A percentile compares a stretch with the other conserved stretches of the same genome.
phyloP scores from a whole-genome alignment of 139 green algal species.

The Trebouxia sp. region DNA sequence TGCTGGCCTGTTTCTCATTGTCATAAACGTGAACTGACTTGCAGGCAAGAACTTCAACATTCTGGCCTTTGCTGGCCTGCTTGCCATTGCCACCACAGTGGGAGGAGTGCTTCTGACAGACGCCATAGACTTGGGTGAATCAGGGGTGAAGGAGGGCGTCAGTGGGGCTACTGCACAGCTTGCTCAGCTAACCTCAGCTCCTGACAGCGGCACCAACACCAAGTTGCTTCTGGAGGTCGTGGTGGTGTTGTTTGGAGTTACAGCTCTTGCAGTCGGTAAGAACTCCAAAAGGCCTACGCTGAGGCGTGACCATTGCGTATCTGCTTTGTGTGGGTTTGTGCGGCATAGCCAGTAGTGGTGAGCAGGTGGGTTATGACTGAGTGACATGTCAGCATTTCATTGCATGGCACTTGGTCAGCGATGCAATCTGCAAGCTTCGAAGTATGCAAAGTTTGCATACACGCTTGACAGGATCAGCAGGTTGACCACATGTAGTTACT shows the following conservation, averaged over 20 bases:
- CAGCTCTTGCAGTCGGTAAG: constrained; percentile 40
- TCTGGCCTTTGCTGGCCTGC: constrained; percentile 56
- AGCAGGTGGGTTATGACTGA: no score
- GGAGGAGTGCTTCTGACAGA: constrained; percentile 65
- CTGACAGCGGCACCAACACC: constrained; percentile 57
- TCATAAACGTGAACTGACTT: no score
- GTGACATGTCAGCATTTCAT: no score
- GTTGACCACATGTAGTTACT: no score
- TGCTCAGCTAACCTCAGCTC: neutral
- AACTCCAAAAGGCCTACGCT: no score
- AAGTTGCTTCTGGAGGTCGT: constrained; percentile 47
- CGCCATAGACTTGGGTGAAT: constrained; percentile 52
- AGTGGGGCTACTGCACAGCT: neutral
- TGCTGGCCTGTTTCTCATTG: constrained; percentile 54
- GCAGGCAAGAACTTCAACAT: constrained; percentile 6
- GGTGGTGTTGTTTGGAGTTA: constrained; percentile 34
- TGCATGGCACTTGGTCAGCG: no score
- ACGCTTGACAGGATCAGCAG: no score
- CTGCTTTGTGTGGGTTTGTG: no score
- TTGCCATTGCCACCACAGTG: constrained; percentile 49
- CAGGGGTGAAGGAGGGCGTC: constrained; percentile 20
- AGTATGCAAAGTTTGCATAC: no score
- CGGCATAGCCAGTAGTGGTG: no score
- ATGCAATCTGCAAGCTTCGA: no score
- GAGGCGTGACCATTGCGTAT: no score